phyloP scores from a whole-genome alignment of 345 rosid genomes.

The Capsella bursapastoris region DNA sequence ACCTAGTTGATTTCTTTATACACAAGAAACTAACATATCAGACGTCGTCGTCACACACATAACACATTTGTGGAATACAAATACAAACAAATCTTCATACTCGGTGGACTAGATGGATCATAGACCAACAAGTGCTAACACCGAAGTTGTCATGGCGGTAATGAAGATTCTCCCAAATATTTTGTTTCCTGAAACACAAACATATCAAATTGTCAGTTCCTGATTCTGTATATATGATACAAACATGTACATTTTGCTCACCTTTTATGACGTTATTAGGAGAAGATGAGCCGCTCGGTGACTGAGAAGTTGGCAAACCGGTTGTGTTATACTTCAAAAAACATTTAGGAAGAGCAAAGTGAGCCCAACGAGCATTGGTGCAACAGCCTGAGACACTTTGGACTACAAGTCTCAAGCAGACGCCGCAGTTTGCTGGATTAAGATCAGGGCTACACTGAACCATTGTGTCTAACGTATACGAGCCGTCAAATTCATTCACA shows the following conservation, averaged over 20 bases:
- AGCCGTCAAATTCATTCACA: background rate
- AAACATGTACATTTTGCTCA: background rate
- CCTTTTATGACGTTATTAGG: background rate
- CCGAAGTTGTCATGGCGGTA: conserved; percentile 10
- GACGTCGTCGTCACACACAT: background rate
- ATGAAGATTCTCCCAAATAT: background rate
- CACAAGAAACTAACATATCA: background rate
- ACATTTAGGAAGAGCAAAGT: background rate
- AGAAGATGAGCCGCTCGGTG: conserved; percentile 6
- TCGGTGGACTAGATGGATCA: background rate
- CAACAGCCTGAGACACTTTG: background rate
- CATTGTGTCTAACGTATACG: conserved; percentile 15
- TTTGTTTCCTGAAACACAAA: background rate
- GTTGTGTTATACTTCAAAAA: background rate
- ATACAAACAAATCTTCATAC: background rate
- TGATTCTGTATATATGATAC: too few species aligned
- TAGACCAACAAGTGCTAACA: conserved; percentile 13
- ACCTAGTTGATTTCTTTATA: background rate
- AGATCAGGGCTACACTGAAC: conserved; percentile 32
- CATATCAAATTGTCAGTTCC: too few species aligned
- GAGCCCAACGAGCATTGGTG: background rate
- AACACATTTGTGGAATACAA: background rate
- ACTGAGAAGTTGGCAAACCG: conserved; percentile 4
- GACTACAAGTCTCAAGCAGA: conserved; percentile 12
- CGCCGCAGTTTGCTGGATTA: conserved; percentile 19